Base-by-base conservation (phyloP, 345 rosid species). In the Eucalyptus curtisii region DNA sequence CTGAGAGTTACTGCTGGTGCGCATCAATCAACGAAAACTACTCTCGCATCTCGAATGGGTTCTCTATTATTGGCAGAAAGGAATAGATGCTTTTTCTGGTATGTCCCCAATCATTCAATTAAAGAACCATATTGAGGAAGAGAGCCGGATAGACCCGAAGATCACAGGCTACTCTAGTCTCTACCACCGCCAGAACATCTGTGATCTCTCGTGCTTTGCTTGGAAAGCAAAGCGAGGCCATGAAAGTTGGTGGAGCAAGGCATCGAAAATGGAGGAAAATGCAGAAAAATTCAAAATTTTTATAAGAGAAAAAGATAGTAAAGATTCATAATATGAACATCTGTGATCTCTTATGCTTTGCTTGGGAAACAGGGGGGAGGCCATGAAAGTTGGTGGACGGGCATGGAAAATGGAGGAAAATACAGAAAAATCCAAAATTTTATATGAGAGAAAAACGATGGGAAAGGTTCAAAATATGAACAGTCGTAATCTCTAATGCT, bases 241-340 rank as follows among this genome's bases (percentile, higher is more conserved):
- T 68, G 80, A 33, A 68, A 33, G 44, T 68, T 52, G 25, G 57
- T n/a, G 79, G 79, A 31, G 0, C 20, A 15, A 66, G 40, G 79
- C 3, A 66, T 0, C 20, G 24, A 68, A 68, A 68, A 68, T 31
- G 2, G 80, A 31, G 80, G 37, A 68, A 31, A 68, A 24, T 66
- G 3, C 5, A 8, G 79, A 8, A 2, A 66, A 9, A 52, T 52
- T 1, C 24, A 7, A 19, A 52, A 19, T 0, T 0, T 3, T 66
- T 52, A 52, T 19, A 3, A 52, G 57, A 52, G 0, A 20, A 52
- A 19, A 52, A 52, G 10, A 52, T 20, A 20, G 57, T 5, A 20
- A 52, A 52, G 57, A 3, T 52, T 52, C 57, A 52, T 7, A 7
- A 20, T 52, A 3, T 52, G 45, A 71, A 37, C 25, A 37, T 19